Conservation (phyloP, 805 yeast genomes). For the Yarrowia bubula region DNA sequence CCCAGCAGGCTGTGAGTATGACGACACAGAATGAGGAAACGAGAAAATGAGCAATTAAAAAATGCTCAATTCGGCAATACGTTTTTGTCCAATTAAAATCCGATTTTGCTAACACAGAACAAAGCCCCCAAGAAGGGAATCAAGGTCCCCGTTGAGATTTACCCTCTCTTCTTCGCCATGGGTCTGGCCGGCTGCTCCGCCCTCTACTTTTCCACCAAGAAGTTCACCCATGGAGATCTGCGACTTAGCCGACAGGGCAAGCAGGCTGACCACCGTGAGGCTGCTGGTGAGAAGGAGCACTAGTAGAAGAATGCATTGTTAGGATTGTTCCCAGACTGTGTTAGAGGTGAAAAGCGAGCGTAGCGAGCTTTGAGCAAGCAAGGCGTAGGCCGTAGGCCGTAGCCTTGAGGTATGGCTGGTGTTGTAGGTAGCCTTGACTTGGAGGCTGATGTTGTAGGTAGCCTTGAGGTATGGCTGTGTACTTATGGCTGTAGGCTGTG, state of each 20-base stretch:
- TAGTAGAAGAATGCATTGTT: constrained; percentile 26
- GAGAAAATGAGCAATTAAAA: constrained; percentile 7
- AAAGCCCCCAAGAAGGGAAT: constrained; percentile 18
- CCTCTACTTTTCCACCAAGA: constrained; percentile 31
- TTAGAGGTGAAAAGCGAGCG: not conserved
- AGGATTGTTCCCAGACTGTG: constrained; percentile 28
- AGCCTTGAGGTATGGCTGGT: no score
- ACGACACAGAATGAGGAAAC: no score
- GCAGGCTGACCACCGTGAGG: constrained; percentile 26
- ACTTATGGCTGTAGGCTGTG: no score
- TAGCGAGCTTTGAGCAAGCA: no score
- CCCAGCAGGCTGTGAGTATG: constrained; percentile 21
- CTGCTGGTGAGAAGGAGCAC: constrained; percentile 25
- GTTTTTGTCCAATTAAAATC: no score
- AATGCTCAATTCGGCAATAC: no score
- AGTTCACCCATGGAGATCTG: constrained; percentile 33
- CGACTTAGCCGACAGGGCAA: constrained; percentile 34
- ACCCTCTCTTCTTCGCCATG: constrained; percentile 34
- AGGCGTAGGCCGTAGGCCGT: no score
- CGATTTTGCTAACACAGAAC: constrained; percentile 17
- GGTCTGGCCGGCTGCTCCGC: constrained; percentile 35
- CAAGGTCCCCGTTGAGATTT: constrained; percentile 22
- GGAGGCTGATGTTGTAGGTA: no score
- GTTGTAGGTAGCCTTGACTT: no score
- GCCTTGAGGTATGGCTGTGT: no score